Conservation (phyloP, 2,329 filamentous ascomycete genomes). For the Arthroderma sp. region DNA sequence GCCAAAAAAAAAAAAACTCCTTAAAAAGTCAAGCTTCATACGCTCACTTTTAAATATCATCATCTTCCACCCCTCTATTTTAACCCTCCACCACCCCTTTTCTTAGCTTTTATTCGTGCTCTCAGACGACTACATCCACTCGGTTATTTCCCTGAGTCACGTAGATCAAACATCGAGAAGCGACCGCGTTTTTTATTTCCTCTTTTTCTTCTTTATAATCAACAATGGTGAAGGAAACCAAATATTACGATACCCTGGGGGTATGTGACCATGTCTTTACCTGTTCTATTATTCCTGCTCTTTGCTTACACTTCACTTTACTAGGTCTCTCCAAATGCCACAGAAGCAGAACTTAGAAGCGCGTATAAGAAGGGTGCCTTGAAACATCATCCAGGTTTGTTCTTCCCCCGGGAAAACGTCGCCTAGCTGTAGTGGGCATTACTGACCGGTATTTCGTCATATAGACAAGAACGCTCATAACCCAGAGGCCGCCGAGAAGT, state of each 20-base stretch:
- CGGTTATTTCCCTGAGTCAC: neutral
- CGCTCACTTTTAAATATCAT: neutral
- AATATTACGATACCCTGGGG: conserved; percentile 36
- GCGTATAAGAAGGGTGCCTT: conserved; percentile 90
- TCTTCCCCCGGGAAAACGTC: neutral
- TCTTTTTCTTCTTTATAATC: conserved; percentile 2
- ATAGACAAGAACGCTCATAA: conserved; percentile 93
- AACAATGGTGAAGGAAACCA: conserved; percentile 39
- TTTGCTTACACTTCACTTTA: neutral
- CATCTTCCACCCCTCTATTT: neutral
- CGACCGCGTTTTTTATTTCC: neutral
- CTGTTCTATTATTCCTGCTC: conserved; percentile 6
- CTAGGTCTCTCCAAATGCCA: conserved; percentile 64
- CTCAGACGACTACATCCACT: too few relatives aligned
- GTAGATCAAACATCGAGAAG: neutral
- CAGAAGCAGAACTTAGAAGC: conserved; percentile 79
- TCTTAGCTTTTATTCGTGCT: too few relatives aligned
- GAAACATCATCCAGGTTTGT: conserved; percentile 79
- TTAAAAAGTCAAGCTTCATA: too few relatives aligned
- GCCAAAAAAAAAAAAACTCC: too few relatives aligned
- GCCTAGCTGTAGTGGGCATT: neutral
- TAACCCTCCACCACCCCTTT: neutral
- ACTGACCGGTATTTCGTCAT: conserved; percentile 1
- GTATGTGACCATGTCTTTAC: conserved; percentile 20
- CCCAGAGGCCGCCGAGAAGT: conserved; percentile 87